Evolutionary conservation across 345 rosid species (phyloP), one percentile per base, ranked within the genome.

Genomic region (Pseudoturritis turrita): DNA sequence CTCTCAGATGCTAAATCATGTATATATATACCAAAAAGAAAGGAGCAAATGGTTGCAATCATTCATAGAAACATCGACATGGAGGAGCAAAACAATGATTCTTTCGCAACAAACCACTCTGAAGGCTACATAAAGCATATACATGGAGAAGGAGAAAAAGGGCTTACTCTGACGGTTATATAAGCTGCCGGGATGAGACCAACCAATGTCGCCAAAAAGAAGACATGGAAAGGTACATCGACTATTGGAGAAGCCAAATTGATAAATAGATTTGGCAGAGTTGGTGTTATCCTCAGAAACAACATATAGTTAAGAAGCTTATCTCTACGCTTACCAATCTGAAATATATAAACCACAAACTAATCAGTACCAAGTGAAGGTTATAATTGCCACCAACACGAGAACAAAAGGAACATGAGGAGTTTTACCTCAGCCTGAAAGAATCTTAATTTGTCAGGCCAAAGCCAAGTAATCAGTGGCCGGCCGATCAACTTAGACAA

Each of bases 171-270:
- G 71, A 91, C 97, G 31, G 99, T 95, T 47, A 95, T 89, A 68
- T 87, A 91, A 41, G 99, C 84, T 26, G 99, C 96, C 2, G 99
- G 99, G 26, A 91, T 83, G 78, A 95, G 86, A 69, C 99, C 98
- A 59, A 91, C 73, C 82, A 88, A 73, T 62, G 98, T 95, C 25
- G 98, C 99, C 76, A 78, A 72, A 70, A 91, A 91, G 97, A 95
- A 95, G 58, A 91, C 65, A 83, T 89, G 97, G 81, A 91, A 95
- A 12, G 99, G 99, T 72, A 95, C 85, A 80, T 95, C 98, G 40
- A 95, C 96, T 6, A 95, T 95, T 0, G 98, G 96, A 65, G 99
- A 95, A 10, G 98, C 99, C 86, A 95, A 79, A 84, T 91, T 95
- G 81, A 95, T 95, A 37, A 95, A 95, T 15, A 95, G 96, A 81